Percentiles rank a stretch among this genome's conserved stretches.
Conservation (phyloP, 176 grass and related monocot genomes). For the Zizania latifolia region DNA sequence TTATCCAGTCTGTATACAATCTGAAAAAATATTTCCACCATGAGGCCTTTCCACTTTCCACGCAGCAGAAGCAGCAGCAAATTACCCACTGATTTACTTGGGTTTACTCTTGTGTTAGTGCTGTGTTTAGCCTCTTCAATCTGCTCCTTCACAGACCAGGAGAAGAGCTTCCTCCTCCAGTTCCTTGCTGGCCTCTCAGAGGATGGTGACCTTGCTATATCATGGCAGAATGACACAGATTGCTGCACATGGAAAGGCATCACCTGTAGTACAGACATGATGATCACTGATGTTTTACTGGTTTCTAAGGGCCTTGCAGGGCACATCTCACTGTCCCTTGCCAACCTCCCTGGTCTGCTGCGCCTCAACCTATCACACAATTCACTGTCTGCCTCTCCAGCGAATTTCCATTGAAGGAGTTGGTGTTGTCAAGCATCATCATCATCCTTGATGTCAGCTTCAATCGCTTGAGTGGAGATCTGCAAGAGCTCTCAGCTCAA, state of each 20-base stretch:
- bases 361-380: constrained; percentile 29
- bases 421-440: constrained; percentile 2
- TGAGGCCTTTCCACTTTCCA: neutral
- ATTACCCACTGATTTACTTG: neutral
- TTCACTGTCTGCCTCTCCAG: neutral
- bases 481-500: neutral
- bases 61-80: neutral
- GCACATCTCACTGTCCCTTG: constrained; percentile 6
- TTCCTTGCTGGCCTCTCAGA: constrained; percentile 10
- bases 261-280: neutral
- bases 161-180: constrained; percentile 23
- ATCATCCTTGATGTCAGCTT: constrained; percentile 7
- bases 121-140: too few relatives aligned
- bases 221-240: neutral
- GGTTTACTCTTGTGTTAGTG: too few relatives aligned
- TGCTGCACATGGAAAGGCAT: constrained; percentile 41
- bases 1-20: too few relatives aligned
- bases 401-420: neutral
- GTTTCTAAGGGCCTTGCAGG: constrained; percentile 4
- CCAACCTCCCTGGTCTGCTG: neutral
- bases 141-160: neutral
- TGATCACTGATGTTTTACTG: neutral
- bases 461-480: neutral
- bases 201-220: neutral
- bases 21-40: too few relatives aligned